These are phyloP conservation scores for Staphylotrichum longicolle DNA, from an alignment of 495 filamentous ascomycete genomes.

Conservation along the genomic window DNA sequence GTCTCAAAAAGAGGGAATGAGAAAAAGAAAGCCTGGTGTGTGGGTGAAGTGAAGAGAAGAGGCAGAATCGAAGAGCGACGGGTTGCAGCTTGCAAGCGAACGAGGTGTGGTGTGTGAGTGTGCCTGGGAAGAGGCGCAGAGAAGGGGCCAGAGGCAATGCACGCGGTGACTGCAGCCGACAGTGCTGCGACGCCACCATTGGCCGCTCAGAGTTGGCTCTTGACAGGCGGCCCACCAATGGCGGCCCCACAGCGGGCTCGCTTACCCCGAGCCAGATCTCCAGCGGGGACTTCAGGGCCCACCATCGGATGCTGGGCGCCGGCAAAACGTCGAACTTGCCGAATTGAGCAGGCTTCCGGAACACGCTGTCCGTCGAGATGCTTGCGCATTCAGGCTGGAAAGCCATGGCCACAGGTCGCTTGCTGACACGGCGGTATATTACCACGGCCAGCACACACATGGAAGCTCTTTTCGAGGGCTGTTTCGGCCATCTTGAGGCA, in stretches of 20 bases:
- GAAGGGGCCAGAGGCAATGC: slow-evolving; percentile 11
- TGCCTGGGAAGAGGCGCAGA: slow-evolving; percentile 11
- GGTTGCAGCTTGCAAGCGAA: neutral
- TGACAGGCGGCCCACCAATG: slow-evolving; percentile 9
- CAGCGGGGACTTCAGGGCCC: neutral
- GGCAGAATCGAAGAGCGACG: slow-evolving; percentile 5
- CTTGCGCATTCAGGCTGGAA: neutral
- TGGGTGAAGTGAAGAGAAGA: slow-evolving; percentile 6
- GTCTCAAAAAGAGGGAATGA: neutral
- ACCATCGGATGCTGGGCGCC: slow-evolving; percentile 13
- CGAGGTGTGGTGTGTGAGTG: neutral
- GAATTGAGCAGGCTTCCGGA: slow-evolving; percentile 14
- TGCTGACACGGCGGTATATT: too few relatives aligned
- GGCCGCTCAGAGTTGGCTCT: slow-evolving; percentile 12
- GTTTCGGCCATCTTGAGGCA: too few relatives aligned
- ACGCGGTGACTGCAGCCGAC: slow-evolving; percentile 15
- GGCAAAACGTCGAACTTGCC: slow-evolving; percentile 12
- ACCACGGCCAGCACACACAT: too few relatives aligned
- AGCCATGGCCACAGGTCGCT: too few relatives aligned
- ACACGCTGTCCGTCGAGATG: neutral
- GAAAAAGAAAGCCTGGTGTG: slow-evolving; percentile 5
- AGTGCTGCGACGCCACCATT: slow-evolving; percentile 2
- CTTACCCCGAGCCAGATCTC: slow-evolving; percentile 16
- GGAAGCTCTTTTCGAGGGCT: too few relatives aligned
- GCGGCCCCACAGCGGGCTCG: slow-evolving; percentile 8